Conservation (phyloP, 345 rosid species). For the Atalantia buxifolia region DNA sequence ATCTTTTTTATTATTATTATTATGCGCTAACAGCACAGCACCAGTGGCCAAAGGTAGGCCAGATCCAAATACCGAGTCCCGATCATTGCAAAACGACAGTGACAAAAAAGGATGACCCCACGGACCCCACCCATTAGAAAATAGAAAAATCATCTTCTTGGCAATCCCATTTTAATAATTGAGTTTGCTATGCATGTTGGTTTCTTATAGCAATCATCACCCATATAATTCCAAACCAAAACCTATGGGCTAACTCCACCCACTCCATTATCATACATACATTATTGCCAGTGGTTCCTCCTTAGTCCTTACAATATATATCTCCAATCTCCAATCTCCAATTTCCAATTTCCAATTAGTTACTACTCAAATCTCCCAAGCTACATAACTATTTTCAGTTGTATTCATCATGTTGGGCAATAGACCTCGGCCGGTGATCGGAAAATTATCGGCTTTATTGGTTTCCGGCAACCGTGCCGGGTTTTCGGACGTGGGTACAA, state of each 20-base stretch:
- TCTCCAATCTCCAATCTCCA: not conserved
- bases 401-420: constrained; percentile 58
- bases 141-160: not conserved
- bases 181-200: not conserved
- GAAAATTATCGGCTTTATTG: constrained; percentile 60
- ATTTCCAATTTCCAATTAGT: not conserved
- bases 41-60: constrained; percentile 14
- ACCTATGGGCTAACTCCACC: constrained; percentile 38
- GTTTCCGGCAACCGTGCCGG: constrained; percentile 48
- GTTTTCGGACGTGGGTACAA: constrained; percentile 33
- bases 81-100: constrained; percentile 34
- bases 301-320: too few species aligned
- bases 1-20: constrained; percentile 1
- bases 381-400: not conserved
- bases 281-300: not conserved
- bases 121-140: not conserved
- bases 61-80: constrained; percentile 21
- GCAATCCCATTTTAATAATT: not conserved
- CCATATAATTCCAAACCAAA: constrained; percentile 27
- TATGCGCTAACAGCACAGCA: too few species aligned
- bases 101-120: not conserved
- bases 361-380: not conserved
- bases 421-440: constrained; percentile 70
- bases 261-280: constrained; percentile 41
- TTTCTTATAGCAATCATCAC: constrained; percentile 12